These are phyloP conservation scores for Ceratobasidium papillatum DNA, from an alignment of 1,284 basidiomycete species.

Conservation along the genomic window DNA sequence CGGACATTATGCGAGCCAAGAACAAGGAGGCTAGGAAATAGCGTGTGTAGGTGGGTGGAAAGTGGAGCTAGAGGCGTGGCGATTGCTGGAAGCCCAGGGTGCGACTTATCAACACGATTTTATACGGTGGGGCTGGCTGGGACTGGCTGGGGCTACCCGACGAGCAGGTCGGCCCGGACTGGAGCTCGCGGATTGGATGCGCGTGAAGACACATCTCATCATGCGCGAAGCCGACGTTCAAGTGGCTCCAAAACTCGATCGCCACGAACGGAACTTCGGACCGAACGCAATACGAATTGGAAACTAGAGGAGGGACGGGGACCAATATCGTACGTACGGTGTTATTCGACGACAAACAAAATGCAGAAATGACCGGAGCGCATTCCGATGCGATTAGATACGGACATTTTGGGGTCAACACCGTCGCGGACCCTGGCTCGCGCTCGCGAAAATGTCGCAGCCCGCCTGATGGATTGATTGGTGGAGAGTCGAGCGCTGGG, in stretches of 20 bases:
- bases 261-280: slow-evolving; percentile 22
- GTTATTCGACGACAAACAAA: slow-evolving; percentile 4
- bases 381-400: slow-evolving; percentile 32
- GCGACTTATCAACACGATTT: slow-evolving; percentile 3
- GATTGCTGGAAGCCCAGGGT: slow-evolving; percentile 9
- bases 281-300: slow-evolving; percentile 21
- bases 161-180: background rate
- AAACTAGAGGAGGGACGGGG: background rate
- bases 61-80: slow-evolving; percentile 13
- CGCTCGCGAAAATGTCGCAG: slow-evolving; percentile 32
- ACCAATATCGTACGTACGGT: background rate
- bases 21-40: background rate
- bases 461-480: background rate
- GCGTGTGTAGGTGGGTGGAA: slow-evolving; percentile 3
- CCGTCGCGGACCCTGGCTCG: background rate
- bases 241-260: slow-evolving; percentile 13
- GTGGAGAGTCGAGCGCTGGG: background rate
- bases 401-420: background rate
- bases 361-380: background rate
- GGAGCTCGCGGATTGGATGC: background rate
- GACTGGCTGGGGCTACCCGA: background rate
- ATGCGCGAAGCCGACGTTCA: background rate
- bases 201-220: background rate
- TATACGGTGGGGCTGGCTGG: slow-evolving; percentile 24
- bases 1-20: slow-evolving; percentile 21